Evolutionary conservation across 768 basidiomycete genomes (phyloP).

Genomic region (Mrakia gelida): DNA sequence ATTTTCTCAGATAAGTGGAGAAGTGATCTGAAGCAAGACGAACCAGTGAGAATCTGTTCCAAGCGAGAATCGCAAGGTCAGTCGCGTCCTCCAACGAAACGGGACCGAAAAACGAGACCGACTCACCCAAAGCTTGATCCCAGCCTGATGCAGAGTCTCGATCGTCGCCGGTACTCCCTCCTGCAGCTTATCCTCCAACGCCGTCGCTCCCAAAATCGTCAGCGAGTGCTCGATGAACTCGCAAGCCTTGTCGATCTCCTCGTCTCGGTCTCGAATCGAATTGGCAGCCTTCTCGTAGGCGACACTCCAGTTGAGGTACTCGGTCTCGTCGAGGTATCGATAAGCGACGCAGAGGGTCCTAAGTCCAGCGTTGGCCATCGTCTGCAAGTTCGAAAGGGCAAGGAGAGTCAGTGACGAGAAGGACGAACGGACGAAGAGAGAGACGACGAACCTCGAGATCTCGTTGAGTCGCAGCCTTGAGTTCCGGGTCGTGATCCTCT

Average conservation of each 20-base stretch:
- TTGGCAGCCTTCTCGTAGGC: constrained; percentile 77
- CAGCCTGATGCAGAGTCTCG: constrained; percentile 80
- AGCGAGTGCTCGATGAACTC: constrained; percentile 77
- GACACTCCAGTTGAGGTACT: constrained; percentile 75
- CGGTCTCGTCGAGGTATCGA: constrained; percentile 69
- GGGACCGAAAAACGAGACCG: no score
- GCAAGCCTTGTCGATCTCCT: constrained; percentile 83
- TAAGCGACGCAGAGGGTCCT: constrained; percentile 87
- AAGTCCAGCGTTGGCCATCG: constrained; percentile 86
- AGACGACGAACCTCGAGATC: constrained; percentile 63
- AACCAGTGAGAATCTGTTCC: constrained; percentile 70
- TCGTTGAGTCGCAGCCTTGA: constrained; percentile 72
- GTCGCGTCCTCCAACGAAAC: background rate
- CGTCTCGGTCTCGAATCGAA: constrained; percentile 73
- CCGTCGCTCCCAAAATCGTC: constrained; percentile 86
- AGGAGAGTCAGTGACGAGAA: no score
- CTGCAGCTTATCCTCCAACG: constrained; percentile 94
- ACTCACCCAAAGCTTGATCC: constrained; percentile 82
- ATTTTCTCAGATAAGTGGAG: background rate
- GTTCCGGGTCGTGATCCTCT: constrained; percentile 62
- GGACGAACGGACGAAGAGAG: no score
- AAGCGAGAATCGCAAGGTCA: background rate
- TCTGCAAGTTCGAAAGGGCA: constrained; percentile 30
- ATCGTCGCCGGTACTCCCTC: constrained; percentile 96
- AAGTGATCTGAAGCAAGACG: constrained; percentile 25